These are phyloP conservation scores for Erodium texanum DNA, from an alignment of 441 rosid species.

Conservation along the genomic window DNA sequence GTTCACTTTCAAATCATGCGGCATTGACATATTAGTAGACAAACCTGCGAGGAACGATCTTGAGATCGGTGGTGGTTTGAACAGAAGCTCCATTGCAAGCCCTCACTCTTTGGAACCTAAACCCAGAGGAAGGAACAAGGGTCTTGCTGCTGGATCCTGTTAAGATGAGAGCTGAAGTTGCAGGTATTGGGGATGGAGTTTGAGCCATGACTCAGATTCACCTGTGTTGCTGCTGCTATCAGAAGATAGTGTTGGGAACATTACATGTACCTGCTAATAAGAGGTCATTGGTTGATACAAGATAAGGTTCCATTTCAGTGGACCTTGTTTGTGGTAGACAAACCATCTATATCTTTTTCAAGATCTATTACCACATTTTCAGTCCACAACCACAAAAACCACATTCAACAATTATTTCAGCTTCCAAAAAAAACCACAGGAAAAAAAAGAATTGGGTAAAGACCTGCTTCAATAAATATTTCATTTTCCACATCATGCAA, in stretches of 20 bases:
- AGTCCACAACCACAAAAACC: neutral
- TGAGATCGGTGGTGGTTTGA: conserved; percentile 1
- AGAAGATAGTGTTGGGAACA: conserved; percentile 24
- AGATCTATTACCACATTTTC: neutral
- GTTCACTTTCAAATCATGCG: neutral
- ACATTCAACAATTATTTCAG: too few species aligned
- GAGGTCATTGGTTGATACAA: conserved; percentile 26
- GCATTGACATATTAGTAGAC: neutral
- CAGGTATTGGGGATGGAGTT: conserved; percentile 30
- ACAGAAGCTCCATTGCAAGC: conserved; percentile 10
- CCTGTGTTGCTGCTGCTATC: neutral
- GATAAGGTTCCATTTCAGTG: conserved; percentile 31
- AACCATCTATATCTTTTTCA: too few species aligned
- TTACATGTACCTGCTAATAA: conserved; percentile 9
- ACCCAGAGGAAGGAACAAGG: conserved; percentile 13
- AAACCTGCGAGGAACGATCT: conserved; percentile 28
- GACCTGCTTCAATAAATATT: neutral
- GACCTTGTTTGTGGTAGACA: conserved; percentile 11
- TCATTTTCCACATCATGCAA: neutral
- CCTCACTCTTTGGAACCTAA: conserved; percentile 9
- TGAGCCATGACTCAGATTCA: conserved; percentile 33
- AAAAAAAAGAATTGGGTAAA: neutral
- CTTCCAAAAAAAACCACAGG: neutral
- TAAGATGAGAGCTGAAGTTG: conserved; percentile 11
- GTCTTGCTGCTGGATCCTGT: conserved; percentile 15